Evolutionary conservation across 345 rosid genomes (phyloP), one percentile per base, ranked within the genome.

Genomic region (Brassica nigra): DNA sequence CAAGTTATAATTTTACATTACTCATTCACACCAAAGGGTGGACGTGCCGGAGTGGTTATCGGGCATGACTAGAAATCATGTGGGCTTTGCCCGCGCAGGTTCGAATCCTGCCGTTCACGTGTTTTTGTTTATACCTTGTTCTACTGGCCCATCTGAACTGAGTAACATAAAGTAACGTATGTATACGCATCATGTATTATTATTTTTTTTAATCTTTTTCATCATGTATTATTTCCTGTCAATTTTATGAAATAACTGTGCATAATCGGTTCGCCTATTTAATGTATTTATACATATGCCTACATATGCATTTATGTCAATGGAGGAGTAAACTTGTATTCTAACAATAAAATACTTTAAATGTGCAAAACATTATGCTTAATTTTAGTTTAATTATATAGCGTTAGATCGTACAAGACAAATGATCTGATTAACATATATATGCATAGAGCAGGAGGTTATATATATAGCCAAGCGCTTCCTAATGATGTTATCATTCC

Each of bases 11-110:
- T 0, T 8, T 0, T 57, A 3, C 0, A 1, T 6, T 29, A 30
- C 57, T 23, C 57, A 2, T 0, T 1, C 1, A 0, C 3, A 42
- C 6, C 52, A 58, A 33, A 1, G 20, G 8, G 80, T 80, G 83
- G 80, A 80, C 73, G 76, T 80, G 80, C 80, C 80, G 80, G 83
- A 80, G 83, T 80, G 83, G 80, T 86, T 89, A 86, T 92, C 89
- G 90, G 91, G 91, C 95, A 87, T 86, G 93, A 93, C 91, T 91
- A 89, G 94, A 94, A 94, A 87, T 90, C 91, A 86, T 88, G 92
- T 92, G 94, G 93, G 91, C 89, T 90, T 8, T 82, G 87, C 91
- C 91, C 95, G 92, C 91, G 93, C 92, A 86, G 92, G 92, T 87
- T 90, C 89, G 93, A 91, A 89, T 88, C 89, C 89, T 89, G 92